Evolutionary conservation across 371 early-diverging fungal genomes (phyloP).

Genomic region (Fennellomyces sp.): DNA sequence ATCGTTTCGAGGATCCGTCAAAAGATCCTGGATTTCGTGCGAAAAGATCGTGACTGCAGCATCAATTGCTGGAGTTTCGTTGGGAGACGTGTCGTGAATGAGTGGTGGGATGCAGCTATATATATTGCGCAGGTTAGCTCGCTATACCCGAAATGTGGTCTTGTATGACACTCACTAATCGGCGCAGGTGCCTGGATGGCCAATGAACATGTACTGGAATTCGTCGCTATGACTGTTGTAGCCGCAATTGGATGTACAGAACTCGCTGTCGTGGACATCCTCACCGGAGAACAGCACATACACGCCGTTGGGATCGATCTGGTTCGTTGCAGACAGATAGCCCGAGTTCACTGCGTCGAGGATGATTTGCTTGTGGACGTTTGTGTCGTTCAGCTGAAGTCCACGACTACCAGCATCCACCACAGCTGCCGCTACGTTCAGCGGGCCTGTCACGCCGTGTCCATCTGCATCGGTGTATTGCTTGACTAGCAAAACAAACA

Average conservation of each 20-base stretch:
- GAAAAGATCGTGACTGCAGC: slow-evolving; percentile 55
- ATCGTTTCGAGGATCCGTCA: slow-evolving; percentile 50
- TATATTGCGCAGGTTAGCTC: neutral
- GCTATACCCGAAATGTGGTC: no score
- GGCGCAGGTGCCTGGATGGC: slow-evolving; percentile 45
- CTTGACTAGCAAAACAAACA: slow-evolving; percentile 23
- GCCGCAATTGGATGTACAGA: slow-evolving; percentile 51
- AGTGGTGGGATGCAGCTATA: slow-evolving; percentile 38
- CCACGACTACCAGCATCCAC: slow-evolving; percentile 46
- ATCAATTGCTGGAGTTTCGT: slow-evolving; percentile 49
- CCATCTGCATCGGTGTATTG: slow-evolving; percentile 44
- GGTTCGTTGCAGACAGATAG: slow-evolving; percentile 43
- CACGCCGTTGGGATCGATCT: slow-evolving; percentile 45
- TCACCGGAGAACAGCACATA: slow-evolving; percentile 49
- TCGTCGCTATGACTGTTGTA: slow-evolving; percentile 48
- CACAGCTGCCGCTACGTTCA: slow-evolving; percentile 51
- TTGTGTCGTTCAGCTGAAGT: slow-evolving; percentile 34
- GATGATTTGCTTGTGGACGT: slow-evolving; percentile 40
- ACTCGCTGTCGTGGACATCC: slow-evolving; percentile 43
- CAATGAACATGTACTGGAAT: slow-evolving; percentile 52
- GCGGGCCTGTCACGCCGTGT: slow-evolving; percentile 41
- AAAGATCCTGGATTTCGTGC: slow-evolving; percentile 56
- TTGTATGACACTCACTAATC: slow-evolving; percentile 21
- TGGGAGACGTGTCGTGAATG: slow-evolving; percentile 38
- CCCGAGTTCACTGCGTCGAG: slow-evolving; percentile 47